Percentiles rank a stretch among this genome's conserved stretches.
phyloP scores from a whole-genome alignment of 2,329 filamentous ascomycete species.

The Alternaria incomplexa region DNA sequence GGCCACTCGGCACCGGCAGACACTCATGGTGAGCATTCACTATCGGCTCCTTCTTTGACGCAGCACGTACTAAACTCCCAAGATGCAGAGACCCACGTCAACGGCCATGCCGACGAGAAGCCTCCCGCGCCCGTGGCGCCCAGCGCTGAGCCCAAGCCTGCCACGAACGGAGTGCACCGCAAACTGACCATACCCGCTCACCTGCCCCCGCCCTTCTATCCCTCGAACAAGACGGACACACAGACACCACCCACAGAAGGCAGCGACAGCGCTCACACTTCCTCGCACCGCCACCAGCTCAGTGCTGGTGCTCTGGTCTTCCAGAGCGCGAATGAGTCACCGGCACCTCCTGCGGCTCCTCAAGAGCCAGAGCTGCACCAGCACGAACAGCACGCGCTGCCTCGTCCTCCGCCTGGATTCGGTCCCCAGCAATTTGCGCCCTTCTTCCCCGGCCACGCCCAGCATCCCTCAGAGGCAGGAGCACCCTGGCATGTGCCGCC shows the following conservation, averaged over 20 bases:
- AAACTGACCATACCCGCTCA: constrained; percentile 32
- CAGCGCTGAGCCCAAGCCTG: constrained; percentile 19
- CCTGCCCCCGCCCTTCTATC: constrained; percentile 47
- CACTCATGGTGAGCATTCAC: constrained; percentile 27
- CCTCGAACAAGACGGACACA: constrained; percentile 31
- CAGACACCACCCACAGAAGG: constrained; percentile 32
- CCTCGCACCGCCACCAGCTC: constrained; percentile 30
- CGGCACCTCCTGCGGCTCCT: constrained; percentile 46
- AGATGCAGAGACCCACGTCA: constrained; percentile 2
- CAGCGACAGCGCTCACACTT: constrained; percentile 11
- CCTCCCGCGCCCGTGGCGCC: constrained; percentile 8
- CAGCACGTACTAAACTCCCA: not conserved
- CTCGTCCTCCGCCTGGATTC: constrained; percentile 43
- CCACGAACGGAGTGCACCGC: constrained; percentile 29
- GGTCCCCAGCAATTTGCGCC: constrained; percentile 37
- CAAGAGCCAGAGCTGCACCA: constrained; percentile 26
- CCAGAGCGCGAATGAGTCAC: constrained; percentile 46
- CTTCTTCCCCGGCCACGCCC: constrained; percentile 43
- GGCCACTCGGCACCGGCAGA: constrained; percentile 21
- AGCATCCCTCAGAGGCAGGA: constrained; percentile 44
- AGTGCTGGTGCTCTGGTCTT: constrained; percentile 48
- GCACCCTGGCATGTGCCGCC: constrained; percentile 40
- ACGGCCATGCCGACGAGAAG: constrained; percentile 11
- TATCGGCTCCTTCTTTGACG: not conserved
- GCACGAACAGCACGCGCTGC: constrained; percentile 25